Evolutionary conservation across 306 rosid species (phyloP), one percentile per base, ranked within the genome.

Genomic region (Lithocarpus polystachyus): DNA sequence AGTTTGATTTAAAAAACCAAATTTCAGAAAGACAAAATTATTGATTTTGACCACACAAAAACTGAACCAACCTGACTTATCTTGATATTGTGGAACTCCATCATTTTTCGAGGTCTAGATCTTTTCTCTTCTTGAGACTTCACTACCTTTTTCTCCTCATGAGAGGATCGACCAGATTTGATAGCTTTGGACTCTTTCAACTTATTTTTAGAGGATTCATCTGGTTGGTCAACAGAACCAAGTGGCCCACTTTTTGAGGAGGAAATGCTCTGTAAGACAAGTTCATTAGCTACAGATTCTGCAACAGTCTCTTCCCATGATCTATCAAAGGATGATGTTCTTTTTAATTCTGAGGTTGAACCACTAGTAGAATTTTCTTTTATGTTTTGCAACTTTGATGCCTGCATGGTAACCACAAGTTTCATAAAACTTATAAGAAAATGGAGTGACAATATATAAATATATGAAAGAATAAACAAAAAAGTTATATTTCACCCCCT

Each of bases 221-320:
- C 98, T 84, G 78, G 90, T 83, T 88, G 96, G 77, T 93, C 97
- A 35, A 76, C n/a, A 79, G 93, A 88, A 79, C 85, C 82, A 80
- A 87, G 80, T 79, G 86, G 85, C 51, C 78, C 93, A 82, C 79
- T 87, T 80, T 88, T 90, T 22, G 91, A 73, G 69, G 92, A 84
- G 75, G 92, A 88, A 75, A 94, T 91, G 82, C 98, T 91, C 83
- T 91, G 97, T 78, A 96, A 93, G 81, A 93, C 97, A 74, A 93
- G 94, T 85, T 93, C 97, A 82, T 90, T 90, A 75, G 99, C 98
- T 82, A 93, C 94, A 72, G 98, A 93, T 84, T 96, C 99, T 78
- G 99, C 97, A 56, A 96, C 96, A 56, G 93, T 88, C 86, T 93
- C 99, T 88, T 96, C 99, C 98, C 97, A 94, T 73, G 90, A 72